Conservation (phyloP, 2,329 filamentous ascomycete genomes). For the Amauroascus verrucosus region DNA sequence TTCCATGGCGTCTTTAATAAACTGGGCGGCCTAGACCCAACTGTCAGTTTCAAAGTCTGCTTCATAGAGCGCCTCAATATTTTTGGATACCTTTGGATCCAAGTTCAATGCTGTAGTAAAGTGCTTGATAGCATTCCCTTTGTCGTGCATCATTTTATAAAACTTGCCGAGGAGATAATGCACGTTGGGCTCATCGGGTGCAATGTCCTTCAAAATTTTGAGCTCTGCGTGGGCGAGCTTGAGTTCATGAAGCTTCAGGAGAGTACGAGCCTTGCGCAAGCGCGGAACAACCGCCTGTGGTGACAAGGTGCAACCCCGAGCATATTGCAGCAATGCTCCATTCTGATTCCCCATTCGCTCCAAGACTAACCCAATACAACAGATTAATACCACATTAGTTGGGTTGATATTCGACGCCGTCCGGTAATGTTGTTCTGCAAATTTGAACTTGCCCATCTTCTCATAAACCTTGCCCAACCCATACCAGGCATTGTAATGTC, state of each 20-base stretch:
- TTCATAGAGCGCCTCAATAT: neutral
- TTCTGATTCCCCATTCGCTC: conserved; percentile 79
- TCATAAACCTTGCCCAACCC: conserved; percentile 73
- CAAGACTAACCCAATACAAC: conserved; percentile 80
- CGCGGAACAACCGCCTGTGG: conserved; percentile 72
- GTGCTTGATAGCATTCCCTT: conserved; percentile 72
- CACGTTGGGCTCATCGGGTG: conserved; percentile 89
- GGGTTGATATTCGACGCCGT: conserved; percentile 84
- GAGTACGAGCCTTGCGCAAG: conserved; percentile 82
- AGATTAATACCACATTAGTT: conserved; percentile 82
- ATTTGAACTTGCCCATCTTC: conserved; percentile 80
- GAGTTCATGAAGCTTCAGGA: conserved; percentile 63
- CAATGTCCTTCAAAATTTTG: conserved; percentile 77
- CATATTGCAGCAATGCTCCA: conserved; percentile 70
- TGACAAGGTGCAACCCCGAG: conserved; percentile 68
- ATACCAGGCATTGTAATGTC: conserved; percentile 98
- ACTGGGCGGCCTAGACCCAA: conserved; percentile 61
- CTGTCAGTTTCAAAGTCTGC: neutral
- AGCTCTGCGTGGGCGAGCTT: conserved; percentile 70
- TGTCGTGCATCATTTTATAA: conserved; percentile 50
- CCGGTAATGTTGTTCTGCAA: conserved; percentile 83
- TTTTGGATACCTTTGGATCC: conserved; percentile 72
- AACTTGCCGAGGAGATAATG: conserved; percentile 76
- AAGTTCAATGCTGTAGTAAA: conserved; percentile 92
- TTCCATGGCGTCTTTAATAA: conserved; percentile 96